Evolutionary conservation across 208 protist genomes (phyloP).

Genomic region (Leishmania amazonensis): DNA sequence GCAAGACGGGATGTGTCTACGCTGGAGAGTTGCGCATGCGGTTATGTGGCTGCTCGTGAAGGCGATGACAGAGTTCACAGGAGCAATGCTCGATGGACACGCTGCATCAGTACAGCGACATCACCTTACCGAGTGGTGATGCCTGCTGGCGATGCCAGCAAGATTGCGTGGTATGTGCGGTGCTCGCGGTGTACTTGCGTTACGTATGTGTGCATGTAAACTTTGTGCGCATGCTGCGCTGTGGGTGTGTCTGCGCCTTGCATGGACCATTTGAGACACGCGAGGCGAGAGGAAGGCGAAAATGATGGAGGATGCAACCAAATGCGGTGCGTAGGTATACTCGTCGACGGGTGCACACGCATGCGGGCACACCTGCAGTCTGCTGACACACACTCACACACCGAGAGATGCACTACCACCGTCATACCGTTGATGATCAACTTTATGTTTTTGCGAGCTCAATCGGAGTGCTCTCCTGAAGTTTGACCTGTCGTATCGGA

Average conservation of each 20-base stretch:
- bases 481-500: constrained; percentile 25
- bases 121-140: constrained; percentile 23
- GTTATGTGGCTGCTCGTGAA: not conserved
- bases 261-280: not conserved
- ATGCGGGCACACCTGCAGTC: no score
- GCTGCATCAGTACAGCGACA: constrained; percentile 47
- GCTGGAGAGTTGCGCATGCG: not conserved
- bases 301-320: not conserved
- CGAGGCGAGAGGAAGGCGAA: not conserved
- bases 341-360: not conserved
- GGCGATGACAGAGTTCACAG: not conserved
- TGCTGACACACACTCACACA: not conserved
- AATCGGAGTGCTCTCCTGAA: constrained; percentile 21
- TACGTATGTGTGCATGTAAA: not conserved
- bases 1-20: not conserved
- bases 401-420: not conserved
- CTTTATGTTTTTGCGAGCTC: constrained; percentile 33
- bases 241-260: not conserved
- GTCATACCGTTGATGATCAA: constrained; percentile 23
- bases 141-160: constrained; percentile 47
- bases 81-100: not conserved
- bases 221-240: not conserved
- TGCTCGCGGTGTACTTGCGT: not conserved
- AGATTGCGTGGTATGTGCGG: constrained; percentile 11
- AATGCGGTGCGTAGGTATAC: not conserved